phyloP scores from a whole-genome alignment of 2,329 filamentous ascomycete genomes.

The Coniella lustricola region DNA sequence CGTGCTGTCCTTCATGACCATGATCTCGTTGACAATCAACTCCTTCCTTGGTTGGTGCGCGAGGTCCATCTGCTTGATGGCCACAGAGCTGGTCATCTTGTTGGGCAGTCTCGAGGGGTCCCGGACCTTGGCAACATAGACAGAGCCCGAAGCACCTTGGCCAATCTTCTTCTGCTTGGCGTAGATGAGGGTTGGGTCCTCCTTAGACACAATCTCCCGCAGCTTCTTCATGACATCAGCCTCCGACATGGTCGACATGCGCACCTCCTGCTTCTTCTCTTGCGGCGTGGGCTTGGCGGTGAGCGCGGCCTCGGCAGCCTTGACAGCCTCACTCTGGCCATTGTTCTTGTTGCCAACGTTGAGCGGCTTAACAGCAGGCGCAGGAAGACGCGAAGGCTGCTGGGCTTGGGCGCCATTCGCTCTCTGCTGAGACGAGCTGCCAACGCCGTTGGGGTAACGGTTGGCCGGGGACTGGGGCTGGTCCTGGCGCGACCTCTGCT shows the following conservation, averaged over 20 bases:
- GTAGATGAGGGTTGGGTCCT: constrained; percentile 90
- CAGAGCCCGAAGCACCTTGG: constrained; percentile 93
- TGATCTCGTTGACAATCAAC: constrained; percentile 97
- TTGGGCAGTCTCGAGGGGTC: constrained; percentile 47
- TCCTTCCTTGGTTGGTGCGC: constrained; percentile 96
- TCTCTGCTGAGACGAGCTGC: constrained; percentile 42
- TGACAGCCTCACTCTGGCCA: constrained; percentile 59
- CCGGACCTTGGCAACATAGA: constrained; percentile 92
- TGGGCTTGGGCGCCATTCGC: constrained; percentile 38
- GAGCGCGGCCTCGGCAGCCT: constrained; percentile 83
- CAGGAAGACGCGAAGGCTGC: constrained; percentile 45
- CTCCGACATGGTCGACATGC: constrained; percentile 98
- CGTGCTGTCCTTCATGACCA: constrained; percentile 99
- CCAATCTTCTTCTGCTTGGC: constrained; percentile 99
- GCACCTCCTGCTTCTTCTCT: constrained; percentile 82
- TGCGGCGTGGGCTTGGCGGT: constrained; percentile 76
- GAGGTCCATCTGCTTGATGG: constrained; percentile 99
- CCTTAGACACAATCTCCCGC: constrained; percentile 89
- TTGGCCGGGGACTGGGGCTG: constrained; percentile 43
- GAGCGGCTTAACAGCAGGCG: constrained; percentile 57
- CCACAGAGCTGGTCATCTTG: constrained; percentile 45
- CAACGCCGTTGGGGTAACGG: constrained; percentile 50
- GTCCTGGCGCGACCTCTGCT: constrained; percentile 41
- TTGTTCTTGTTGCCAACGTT: constrained; percentile 66
- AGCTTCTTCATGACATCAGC: constrained; percentile 94